Base-by-base conservation (phyloP, 371 early-diverging fungal genomes). In the Saksenaea vasiformis region DNA sequence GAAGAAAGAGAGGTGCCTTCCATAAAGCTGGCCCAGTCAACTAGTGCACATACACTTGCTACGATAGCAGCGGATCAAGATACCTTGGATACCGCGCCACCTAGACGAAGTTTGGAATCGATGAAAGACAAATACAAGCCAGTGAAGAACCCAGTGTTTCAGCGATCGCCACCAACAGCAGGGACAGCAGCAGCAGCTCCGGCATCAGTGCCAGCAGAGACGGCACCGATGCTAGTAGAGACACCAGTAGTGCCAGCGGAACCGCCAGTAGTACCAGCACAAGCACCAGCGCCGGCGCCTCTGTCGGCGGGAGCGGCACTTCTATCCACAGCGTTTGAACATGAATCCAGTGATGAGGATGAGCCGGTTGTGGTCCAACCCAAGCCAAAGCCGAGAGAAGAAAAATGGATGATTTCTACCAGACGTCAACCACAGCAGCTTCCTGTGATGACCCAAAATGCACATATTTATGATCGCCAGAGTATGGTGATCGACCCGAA, bases 371-470 rank as follows among this genome's bases (percentile, higher is more conserved):
- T 58, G n/a, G 35, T 36, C 39, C 58, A 22, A 15, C 58, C n/a
- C 19, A 17, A 57, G 26, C 39, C 58, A 36, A 58, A 62, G 26
- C 68, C 68, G 24, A 53, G 41, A 44, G 68, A 67, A 41, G 68
- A 67, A 31, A 67, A 62, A 22, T 67, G 68, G 68, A 67, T 63
- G 60, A 67, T 67, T 47, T 67, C 68, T 36, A 62, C 68, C 41
- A 58, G 62, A 8, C 68, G 68, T 36, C 63, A 63, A 17, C 68
- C 68, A 0, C 68, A 67, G 28, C 68, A 67, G 22, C 27, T 67
- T 8, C 68, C 68, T 14, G 63, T 67, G 26, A 51, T 31, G 31
- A 55, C 63, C 17, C 68, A 62, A 55, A 63, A 67, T 36, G 68
- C 68, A 34, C 61, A 61, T 36, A 66, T 66, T 17, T 66, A 61